phyloP scores from a whole-genome alignment of 2,329 filamentous ascomycete genomes.

The Dactylellina leptospora region DNA sequence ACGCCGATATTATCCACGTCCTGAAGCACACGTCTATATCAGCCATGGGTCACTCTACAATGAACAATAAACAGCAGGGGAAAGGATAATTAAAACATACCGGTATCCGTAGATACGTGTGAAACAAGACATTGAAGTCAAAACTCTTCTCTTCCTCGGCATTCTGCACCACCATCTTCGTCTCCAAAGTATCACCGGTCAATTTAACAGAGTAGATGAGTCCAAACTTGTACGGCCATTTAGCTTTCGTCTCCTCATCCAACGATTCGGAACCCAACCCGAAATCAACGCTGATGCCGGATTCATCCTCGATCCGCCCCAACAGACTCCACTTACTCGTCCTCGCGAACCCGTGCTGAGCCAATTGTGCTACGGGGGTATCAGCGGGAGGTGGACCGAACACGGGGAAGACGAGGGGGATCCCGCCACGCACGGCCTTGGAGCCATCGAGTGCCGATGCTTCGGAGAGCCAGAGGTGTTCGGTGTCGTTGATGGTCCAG shows the following conservation, averaged over 20 bases:
- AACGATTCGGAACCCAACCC: conserved; percentile 80
- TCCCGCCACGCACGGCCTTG: conserved; percentile 89
- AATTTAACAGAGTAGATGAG: conserved; percentile 93
- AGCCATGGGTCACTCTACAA: not conserved
- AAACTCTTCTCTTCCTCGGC: conserved; percentile 76
- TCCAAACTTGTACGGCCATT: conserved; percentile 88
- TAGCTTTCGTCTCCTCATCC: conserved; percentile 71
- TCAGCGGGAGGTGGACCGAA: conserved; percentile 84
- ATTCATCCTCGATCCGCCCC: conserved; percentile 73
- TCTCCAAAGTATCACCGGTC: conserved; percentile 76
- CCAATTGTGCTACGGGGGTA: conserved; percentile 78
- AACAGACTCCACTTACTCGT: conserved; percentile 89
- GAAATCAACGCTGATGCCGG: conserved; percentile 92
- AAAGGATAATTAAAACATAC: conserved; percentile 65
- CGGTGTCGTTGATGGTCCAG: conserved; percentile 83
- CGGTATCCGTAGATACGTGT: conserved; percentile 85
- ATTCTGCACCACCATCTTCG: conserved; percentile 86
- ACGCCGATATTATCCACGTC: conserved; percentile 79
- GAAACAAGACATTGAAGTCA: conserved; percentile 89
- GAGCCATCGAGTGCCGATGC: conserved; percentile 70
- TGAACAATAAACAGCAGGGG: conserved; percentile 10
- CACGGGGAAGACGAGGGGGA: conserved; percentile 92
- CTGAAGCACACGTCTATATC: conserved; percentile 62
- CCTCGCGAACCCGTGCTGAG: conserved; percentile 95
- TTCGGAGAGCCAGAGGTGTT: conserved; percentile 57